Percentiles rank a stretch among this genome's conserved stretches.
Conservation (phyloP, 2,329 filamentous ascomycete species). For the Elsinoe ampelina region DNA sequence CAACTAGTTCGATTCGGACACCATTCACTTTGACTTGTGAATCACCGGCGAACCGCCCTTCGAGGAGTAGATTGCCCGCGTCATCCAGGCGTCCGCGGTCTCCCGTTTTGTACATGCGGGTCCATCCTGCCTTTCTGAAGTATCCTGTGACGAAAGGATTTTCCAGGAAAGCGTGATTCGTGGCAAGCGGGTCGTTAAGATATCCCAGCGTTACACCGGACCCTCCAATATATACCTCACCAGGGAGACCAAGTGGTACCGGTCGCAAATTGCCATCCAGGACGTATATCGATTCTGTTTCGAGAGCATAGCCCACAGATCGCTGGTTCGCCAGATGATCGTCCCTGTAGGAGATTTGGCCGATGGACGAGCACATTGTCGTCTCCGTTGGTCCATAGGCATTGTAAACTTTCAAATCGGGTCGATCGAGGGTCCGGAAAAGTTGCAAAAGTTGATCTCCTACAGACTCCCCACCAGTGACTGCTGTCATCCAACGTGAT, state of each 20-base stretch:
- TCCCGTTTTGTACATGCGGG: conserved; percentile 25
- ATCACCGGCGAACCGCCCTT: conserved; percentile 34
- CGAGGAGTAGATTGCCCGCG: conserved; percentile 29
- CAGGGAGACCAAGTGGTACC: conserved; percentile 33
- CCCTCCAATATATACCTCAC: conserved; percentile 37
- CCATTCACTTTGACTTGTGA: conserved; percentile 40
- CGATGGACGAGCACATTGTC: background rate
- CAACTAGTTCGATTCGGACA: conserved; percentile 39
- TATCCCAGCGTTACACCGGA: conserved; percentile 31
- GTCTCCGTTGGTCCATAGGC: background rate
- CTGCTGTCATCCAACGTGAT: background rate
- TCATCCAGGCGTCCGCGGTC: conserved; percentile 30
- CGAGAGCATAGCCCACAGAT: conserved; percentile 21
- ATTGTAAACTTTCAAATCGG: background rate
- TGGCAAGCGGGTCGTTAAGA: conserved; percentile 18
- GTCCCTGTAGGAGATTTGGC: background rate
- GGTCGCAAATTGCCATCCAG: conserved; percentile 32
- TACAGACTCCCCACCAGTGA: background rate
- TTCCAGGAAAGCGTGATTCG: background rate
- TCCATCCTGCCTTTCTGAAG: conserved; percentile 20
- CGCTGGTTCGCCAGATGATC: background rate
- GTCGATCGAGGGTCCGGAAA: background rate
- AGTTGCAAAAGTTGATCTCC: background rate
- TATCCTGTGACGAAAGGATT: conserved; percentile 17
- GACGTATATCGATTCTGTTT: conserved; percentile 34